Evolutionary conservation across 1,139 yeast species (phyloP).

Genomic region (Pneumocystis sp.): DNA sequence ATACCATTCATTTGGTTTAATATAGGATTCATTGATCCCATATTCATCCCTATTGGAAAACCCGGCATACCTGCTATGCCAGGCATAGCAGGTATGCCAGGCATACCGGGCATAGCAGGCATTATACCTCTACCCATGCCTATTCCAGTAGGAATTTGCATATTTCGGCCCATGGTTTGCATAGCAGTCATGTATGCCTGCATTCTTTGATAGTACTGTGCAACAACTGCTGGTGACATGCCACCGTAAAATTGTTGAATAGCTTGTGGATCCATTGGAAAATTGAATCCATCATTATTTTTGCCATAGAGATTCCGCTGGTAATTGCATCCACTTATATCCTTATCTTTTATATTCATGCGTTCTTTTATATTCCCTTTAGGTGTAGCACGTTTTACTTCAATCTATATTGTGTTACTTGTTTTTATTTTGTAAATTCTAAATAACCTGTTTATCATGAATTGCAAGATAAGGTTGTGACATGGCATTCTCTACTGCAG

Average conservation of each 20-base stretch:
- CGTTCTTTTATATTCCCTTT: constrained; percentile 32
- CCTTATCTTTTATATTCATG: not conserved
- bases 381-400: constrained; percentile 97
- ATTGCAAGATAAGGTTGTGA: constrained; percentile 25
- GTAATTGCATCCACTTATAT: constrained; percentile 6
- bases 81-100: constrained; percentile 12
- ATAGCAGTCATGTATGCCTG: constrained; percentile 60
- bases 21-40: constrained; percentile 26
- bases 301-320: constrained; percentile 13
- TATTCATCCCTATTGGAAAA: constrained; percentile 7
- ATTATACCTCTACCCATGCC: constrained; percentile 2
- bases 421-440: not conserved
- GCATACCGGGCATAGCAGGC: not conserved
- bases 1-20: constrained; percentile 19
- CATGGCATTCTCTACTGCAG: constrained; percentile 85
- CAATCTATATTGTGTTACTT: constrained; percentile 49
- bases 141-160: constrained; percentile 26
- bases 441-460: constrained; percentile 20
- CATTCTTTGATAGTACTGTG: constrained; percentile 77
- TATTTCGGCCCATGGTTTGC: constrained; percentile 27
- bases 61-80: not conserved
- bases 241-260: constrained; percentile 31
- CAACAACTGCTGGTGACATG: constrained; percentile 72
- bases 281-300: constrained; percentile 6
- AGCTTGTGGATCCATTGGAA: constrained; percentile 4